A percentile compares a stretch with the other conserved stretches of the same genome.
These are phyloP conservation scores for Arthroderma sp. DNA, from an alignment of 2,329 filamentous ascomycete genomes.

Conservation along the genomic window DNA sequence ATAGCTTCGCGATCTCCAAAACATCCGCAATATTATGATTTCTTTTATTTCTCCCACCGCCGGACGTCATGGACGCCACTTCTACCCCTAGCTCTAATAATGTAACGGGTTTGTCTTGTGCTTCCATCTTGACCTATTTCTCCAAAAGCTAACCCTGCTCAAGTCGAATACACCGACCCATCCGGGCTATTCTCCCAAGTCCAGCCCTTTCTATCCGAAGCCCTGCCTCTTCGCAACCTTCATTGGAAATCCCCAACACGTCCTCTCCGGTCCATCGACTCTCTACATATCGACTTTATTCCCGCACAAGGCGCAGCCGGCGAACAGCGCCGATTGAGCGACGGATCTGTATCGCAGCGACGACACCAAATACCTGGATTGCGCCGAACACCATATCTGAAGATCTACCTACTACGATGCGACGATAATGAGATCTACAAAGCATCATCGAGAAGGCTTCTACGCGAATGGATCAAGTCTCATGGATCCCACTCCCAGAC, in stretches of 20 bases:
- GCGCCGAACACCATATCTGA: conserved; percentile 84
- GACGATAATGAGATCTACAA: conserved; percentile 96
- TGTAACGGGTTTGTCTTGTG: conserved; percentile 50
- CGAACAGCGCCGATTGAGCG: conserved; percentile 25
- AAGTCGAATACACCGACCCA: conserved; percentile 94
- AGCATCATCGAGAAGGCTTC: conserved; percentile 56
- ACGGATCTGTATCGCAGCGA: conserved; percentile 36
- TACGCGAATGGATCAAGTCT: conserved; percentile 83
- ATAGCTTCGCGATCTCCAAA: too few species aligned
- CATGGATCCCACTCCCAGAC: conserved; percentile 48
- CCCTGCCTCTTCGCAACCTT: conserved; percentile 76
- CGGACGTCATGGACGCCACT: conserved; percentile 28
- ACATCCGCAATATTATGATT: conserved; percentile 4
- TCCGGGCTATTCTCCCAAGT: conserved; percentile 75
- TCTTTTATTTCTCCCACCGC: neutral
- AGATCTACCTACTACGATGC: conserved; percentile 76
- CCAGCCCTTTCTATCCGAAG: conserved; percentile 60
- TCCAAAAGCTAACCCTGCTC: conserved; percentile 4
- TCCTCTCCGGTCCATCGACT: conserved; percentile 83
- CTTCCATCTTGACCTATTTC: neutral
- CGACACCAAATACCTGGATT: conserved; percentile 92
- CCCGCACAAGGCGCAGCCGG: conserved; percentile 38
- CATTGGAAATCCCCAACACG: conserved; percentile 95
- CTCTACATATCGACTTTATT: conserved; percentile 80
- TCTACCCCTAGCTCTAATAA: conserved; percentile 50